Conservation (phyloP, 257 asterid species). For the Nicotiana paniculata region DNA sequence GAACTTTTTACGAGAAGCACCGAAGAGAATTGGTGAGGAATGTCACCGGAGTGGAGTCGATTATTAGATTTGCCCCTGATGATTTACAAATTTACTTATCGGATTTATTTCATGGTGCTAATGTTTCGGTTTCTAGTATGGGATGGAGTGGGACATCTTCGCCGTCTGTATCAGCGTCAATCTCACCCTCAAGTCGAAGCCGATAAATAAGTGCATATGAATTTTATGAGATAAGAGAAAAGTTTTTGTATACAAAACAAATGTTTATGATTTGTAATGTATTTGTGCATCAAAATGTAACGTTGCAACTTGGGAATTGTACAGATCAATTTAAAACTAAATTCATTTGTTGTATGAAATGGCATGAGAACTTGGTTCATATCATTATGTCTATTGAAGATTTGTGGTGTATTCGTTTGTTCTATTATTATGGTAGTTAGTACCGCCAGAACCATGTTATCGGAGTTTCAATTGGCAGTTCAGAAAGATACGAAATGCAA, state of each 20-base stretch:
- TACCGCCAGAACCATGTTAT: slow-evolving; percentile 43
- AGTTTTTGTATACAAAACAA: too few species aligned
- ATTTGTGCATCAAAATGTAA: too few species aligned
- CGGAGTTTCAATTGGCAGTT: slow-evolving; percentile 65
- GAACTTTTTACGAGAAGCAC: slow-evolving; percentile 26
- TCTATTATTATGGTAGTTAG: too few species aligned
- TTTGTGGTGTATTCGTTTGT: too few species aligned
- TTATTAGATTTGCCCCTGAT: slow-evolving; percentile 70
- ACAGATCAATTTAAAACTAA: too few species aligned
- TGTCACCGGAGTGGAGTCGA: slow-evolving; percentile 15
- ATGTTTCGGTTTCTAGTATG: slow-evolving; percentile 8
- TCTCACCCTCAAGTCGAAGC: background rate
- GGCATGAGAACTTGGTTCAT: too few species aligned
- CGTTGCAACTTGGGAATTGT: too few species aligned
- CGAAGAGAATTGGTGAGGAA: slow-evolving; percentile 3
- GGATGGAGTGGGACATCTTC: slow-evolving; percentile 16
- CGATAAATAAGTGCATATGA: slow-evolving; percentile 4
- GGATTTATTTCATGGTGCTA: slow-evolving; percentile 36
- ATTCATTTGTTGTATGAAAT: too few species aligned
- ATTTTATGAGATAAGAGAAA: slow-evolving; percentile 12
- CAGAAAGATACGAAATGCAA: slow-evolving; percentile 52
- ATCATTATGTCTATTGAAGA: too few species aligned
- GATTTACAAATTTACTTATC: slow-evolving; percentile 65
- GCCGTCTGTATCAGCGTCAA: background rate
- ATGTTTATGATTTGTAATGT: too few species aligned